Base-by-base conservation (phyloP, 345 rosid species). In the Aquilaria malaccensis region DNA sequence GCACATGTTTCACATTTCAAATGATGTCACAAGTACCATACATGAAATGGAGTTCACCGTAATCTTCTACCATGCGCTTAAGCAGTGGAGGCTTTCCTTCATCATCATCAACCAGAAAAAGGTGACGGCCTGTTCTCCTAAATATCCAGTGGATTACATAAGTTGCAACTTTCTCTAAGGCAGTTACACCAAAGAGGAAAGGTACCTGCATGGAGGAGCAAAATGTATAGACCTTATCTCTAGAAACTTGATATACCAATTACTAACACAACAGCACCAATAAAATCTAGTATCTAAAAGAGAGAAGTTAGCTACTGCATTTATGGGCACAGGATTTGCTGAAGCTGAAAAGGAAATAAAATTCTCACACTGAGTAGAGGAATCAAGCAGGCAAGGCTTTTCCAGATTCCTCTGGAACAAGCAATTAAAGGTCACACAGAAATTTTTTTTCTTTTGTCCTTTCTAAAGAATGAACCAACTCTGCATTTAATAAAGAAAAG, bases 81-180 rank as follows among this genome's bases (percentile, higher is more conserved):
- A 94, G 89, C 72, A 94, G 70, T 58, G 97, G 95, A 69, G 93
- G 88, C 62, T 80, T 81, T 56, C 87, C 97, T 69, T 84, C 85
- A 65, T 88, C 97, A 56, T 77, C 79, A 74, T 94, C 99, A 52
- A 60, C 86, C 53, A 94, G 84, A 78, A 94, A 94, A 75, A 94
- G 99, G 67, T 94, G 99, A 1, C 79, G 84, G 48, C 99, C 99
- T 0, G 99, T 88, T 85, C 85, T 90, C 81, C 76, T 90, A 71
- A 94, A 94, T 69, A 94, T 94, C 91, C 74, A 90, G 76, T 94
- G 95, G 72, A 94, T 91, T 74, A 94, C 79, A 67, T 75, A 79
- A 70, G 71, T 74, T 49, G 99, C 97, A 70, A 75, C 81, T 77
- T 82, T 90, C 80, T 94, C 99, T 50, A 94, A 68, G 70, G 96